Percentiles rank a stretch among this genome's conserved stretches.
These are phyloP conservation scores for Macadamia integrifolia DNA, from an alignment of 164 flowering plant species.

Conservation along the genomic window DNA sequence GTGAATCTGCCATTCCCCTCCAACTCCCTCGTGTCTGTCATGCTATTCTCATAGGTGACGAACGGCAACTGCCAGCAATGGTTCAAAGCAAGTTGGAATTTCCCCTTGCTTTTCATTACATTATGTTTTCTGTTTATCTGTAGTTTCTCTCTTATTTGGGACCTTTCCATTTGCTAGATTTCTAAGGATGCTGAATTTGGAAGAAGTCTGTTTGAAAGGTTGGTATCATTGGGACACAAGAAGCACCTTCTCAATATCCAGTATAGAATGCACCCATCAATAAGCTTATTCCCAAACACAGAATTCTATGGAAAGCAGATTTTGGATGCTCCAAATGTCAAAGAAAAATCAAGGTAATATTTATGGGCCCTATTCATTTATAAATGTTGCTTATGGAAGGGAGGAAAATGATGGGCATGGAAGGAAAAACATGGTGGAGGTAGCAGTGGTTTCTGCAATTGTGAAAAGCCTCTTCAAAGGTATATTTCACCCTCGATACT, in stretches of 20 bases:
- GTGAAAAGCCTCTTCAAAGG: constrained; percentile 21
- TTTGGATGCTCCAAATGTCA: constrained; percentile 38
- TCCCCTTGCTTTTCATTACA: constrained; percentile 5
- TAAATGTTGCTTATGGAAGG: constrained; percentile 27
- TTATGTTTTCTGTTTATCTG: constrained; percentile 47
- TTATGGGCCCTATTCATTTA: constrained; percentile 50
- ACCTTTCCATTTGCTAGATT: too few species aligned
- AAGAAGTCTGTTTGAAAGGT: too few species aligned
- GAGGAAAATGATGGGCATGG: constrained; percentile 32
- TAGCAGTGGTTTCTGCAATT: constrained; percentile 25
- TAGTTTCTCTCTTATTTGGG: too few species aligned
- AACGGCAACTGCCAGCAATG: constrained; percentile 49
- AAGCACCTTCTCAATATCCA: too few species aligned
- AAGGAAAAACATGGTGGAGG: constrained; percentile 33
- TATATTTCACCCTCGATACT: neutral
- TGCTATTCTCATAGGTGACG: constrained; percentile 58
- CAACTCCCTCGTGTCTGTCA: constrained; percentile 42
- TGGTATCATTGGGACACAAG: too few species aligned
- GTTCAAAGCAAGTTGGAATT: constrained; percentile 35
- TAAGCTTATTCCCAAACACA: constrained; percentile 45
- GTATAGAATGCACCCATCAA: too few species aligned
- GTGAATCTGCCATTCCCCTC: constrained; percentile 51
- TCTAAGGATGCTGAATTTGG: too few species aligned
- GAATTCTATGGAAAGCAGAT: constrained; percentile 38
- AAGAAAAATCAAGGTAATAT: constrained; percentile 13